A percentile compares a stretch with the other conserved stretches of the same genome.
phyloP scores from a whole-genome alignment of 805 yeast genomes.

The Ogataea salicorniae region DNA sequence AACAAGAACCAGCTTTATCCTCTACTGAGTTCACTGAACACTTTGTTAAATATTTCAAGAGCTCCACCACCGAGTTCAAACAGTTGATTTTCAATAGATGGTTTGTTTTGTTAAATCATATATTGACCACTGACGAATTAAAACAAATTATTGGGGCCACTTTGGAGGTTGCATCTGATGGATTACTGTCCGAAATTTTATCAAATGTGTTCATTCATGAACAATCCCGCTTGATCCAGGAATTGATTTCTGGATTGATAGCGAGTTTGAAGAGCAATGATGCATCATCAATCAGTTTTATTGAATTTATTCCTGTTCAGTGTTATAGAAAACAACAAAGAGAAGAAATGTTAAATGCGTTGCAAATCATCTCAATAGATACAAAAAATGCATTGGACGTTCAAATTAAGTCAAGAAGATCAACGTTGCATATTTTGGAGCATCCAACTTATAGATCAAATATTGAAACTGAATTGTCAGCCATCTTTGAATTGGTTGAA shows the following conservation, averaged over 20 bases:
- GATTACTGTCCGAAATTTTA: constrained; percentile 24
- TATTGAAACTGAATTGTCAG: constrained; percentile 36
- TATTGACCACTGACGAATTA: constrained; percentile 29
- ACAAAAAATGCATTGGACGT: neutral
- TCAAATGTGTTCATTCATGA: constrained; percentile 42
- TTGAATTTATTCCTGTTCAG: constrained; percentile 41
- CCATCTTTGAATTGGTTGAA: constrained; percentile 12
- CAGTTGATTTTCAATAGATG: constrained; percentile 43
- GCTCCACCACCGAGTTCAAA: constrained; percentile 11
- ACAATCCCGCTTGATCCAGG: constrained; percentile 35
- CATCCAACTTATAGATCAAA: constrained; percentile 51
- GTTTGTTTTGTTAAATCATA: constrained; percentile 42
- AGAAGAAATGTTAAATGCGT: constrained; percentile 25
- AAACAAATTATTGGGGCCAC: constrained; percentile 26
- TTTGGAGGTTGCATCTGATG: constrained; percentile 17
- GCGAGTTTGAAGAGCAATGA: neutral
- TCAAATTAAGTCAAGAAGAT: neutral
- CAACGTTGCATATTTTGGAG: constrained; percentile 36
- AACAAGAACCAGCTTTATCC: constrained; percentile 26
- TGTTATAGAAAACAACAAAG: constrained; percentile 38
- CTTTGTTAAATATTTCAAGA: constrained; percentile 24
- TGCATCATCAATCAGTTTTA: neutral
- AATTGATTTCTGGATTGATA: constrained; percentile 13
- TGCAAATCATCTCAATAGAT: constrained; percentile 4
- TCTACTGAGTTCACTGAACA: constrained; percentile 8